These are phyloP conservation scores for Kodamaea kakaduensis DNA, from an alignment of 805 yeast species.

Conservation along the genomic window DNA sequence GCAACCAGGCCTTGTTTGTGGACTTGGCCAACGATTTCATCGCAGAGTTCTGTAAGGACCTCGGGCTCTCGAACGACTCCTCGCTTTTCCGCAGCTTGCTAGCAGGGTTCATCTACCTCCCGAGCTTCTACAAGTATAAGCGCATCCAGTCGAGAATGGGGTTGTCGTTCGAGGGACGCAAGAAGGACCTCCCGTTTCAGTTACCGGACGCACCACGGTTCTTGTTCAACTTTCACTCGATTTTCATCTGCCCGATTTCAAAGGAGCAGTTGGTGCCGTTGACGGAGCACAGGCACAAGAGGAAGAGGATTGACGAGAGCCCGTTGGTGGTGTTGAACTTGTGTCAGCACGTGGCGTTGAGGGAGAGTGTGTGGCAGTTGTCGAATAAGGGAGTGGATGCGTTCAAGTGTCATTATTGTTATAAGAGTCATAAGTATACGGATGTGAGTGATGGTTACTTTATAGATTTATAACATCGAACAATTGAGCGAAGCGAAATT, in stretches of 20 bases:
- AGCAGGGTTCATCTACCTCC: slow-evolving; percentile 39
- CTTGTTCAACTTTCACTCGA: slow-evolving; percentile 40
- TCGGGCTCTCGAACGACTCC: slow-evolving; percentile 37
- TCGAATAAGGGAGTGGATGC: slow-evolving; percentile 35
- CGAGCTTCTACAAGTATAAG: slow-evolving; percentile 40
- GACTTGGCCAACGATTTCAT: slow-evolving; percentile 38
- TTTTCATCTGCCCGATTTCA: slow-evolving; percentile 44
- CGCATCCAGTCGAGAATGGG: slow-evolving; percentile 30
- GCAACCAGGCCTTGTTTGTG: slow-evolving; percentile 28
- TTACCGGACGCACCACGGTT: slow-evolving; percentile 37
- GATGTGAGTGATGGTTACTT: slow-evolving; percentile 41
- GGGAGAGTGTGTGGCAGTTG: slow-evolving; percentile 40
- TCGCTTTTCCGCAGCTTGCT: slow-evolving; percentile 38
- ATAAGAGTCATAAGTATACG: slow-evolving; percentile 37
- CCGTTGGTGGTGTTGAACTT: slow-evolving; percentile 41
- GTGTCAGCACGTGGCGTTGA: slow-evolving; percentile 40
- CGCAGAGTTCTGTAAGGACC: slow-evolving; percentile 34
- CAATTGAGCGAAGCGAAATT: too few species aligned
- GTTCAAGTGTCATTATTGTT: slow-evolving; percentile 45
- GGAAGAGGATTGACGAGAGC: slow-evolving; percentile 21
- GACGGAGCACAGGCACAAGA: slow-evolving; percentile 14
- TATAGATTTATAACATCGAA: slow-evolving; percentile 34
- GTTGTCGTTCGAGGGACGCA: slow-evolving; percentile 7
- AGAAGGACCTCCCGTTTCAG: slow-evolving; percentile 38
- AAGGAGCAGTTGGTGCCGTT: slow-evolving; percentile 41